Base-by-base conservation (phyloP, 1,139 yeast genomes). In the Nakaseomyces sp. region DNA sequence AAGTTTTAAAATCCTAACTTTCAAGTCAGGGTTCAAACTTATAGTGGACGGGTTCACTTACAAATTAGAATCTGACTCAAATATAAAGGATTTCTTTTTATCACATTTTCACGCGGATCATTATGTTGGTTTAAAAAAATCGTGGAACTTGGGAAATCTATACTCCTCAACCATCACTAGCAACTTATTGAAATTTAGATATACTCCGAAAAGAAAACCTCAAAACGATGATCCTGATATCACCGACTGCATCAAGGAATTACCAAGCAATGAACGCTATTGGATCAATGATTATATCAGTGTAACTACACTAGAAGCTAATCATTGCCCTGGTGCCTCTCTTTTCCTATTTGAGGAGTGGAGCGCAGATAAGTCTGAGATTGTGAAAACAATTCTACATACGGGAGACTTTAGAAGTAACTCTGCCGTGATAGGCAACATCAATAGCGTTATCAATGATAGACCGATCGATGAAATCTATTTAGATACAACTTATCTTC, bases 281-380 rank as follows among this genome's bases (percentile, higher is more conserved):
- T 50, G 55, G 18, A 54, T 73, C 1, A 61, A 65, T 2, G 77
- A 79, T 0, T 70, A 74, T 0, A 61, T 86, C 1, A 70, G 71
- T 40, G 88, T 86, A 0, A 73, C 79, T 0, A 69, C 81, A 8
- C 65, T 83, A 8, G 86, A 85, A 50, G 98, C 97, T 0, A 89
- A 91, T 53, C 98, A 91, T 63, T 91, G 98, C 62, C 97, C 97
- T 1, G 98, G 98, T 2, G 86, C 96, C 0, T 87, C 78, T 0
- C 75, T 91, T 0, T 83, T 88, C 49, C 64, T 88, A 15, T 82
- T 86, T 54, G 82, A 81, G 55, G 75, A 81, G 12, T 58, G 60
- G 39, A 60, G 63, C 54, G 51, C 39, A 8, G 32, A 28, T 4
- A 24, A 17, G 10, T 29, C 33, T 25, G 9, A 25, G 5, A 31